A percentile compares a stretch with the other conserved stretches of the same genome.
Conservation (phyloP, 1,284 basidiomycete species). For the Cryptococcus deneoformans region DNA sequence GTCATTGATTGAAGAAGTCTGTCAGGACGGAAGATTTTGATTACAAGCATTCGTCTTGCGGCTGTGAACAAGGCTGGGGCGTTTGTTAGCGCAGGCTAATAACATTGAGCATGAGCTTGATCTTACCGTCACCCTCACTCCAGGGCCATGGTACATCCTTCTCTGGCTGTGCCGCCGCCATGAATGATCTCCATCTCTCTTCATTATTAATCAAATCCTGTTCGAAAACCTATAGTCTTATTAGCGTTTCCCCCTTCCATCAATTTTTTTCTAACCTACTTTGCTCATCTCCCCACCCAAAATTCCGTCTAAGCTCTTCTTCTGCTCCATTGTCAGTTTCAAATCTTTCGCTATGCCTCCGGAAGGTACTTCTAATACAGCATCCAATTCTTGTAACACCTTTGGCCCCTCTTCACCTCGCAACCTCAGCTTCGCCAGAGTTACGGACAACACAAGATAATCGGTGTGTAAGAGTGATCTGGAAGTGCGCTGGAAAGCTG, state of each 20-base stretch:
- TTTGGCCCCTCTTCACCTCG: constrained; percentile 64
- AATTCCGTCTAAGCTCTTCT: constrained; percentile 25
- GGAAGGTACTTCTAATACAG: constrained; percentile 70
- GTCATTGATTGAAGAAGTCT: constrained; percentile 35
- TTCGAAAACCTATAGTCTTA: constrained; percentile 52
- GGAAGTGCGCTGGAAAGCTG: constrained; percentile 85
- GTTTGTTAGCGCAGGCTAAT: not conserved
- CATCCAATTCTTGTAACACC: constrained; percentile 81
- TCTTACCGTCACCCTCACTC: constrained; percentile 50
- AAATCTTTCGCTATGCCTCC: constrained; percentile 11
- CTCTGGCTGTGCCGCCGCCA: constrained; percentile 70
- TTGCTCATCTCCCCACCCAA: constrained; percentile 55
- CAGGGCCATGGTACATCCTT: constrained; percentile 69
- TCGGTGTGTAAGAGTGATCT: constrained; percentile 89
- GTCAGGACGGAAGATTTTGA: constrained; percentile 46
- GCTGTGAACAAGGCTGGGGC: constrained; percentile 23
- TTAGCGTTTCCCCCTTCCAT: not conserved
- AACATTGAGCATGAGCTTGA: not conserved
- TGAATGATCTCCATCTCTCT: constrained; percentile 73
- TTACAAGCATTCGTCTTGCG: constrained; percentile 31
- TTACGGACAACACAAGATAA: constrained; percentile 84
- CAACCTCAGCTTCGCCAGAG: constrained; percentile 86
- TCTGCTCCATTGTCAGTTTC: constrained; percentile 27
- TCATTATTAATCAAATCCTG: constrained; percentile 64
- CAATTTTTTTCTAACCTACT: constrained; percentile 38